phyloP scores from a whole-genome alignment of 2,329 filamentous ascomycete genomes.

The Plenodomus biglobosus region DNA sequence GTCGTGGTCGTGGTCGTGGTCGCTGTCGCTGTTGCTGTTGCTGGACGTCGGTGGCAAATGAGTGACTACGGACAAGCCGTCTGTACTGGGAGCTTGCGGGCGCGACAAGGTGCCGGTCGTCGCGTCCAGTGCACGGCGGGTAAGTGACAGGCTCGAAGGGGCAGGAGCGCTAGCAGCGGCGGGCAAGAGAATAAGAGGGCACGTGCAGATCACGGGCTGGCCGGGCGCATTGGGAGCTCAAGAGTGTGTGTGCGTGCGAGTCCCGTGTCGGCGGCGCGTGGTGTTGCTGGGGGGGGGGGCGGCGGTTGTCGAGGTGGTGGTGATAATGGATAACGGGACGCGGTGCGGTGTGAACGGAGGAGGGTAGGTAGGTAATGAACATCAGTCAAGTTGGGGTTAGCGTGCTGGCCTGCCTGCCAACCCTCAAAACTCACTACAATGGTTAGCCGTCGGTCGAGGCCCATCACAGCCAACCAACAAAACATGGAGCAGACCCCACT shows the following conservation, averaged over 20 bases:
- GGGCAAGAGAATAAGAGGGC: constrained; percentile 29
- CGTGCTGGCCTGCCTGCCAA: constrained; percentile 17
- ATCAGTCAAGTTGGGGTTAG: constrained; percentile 24
- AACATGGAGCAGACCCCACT: not conserved
- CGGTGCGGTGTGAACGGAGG: constrained; percentile 14
- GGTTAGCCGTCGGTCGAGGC: constrained; percentile 5
- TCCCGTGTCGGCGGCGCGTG: not conserved
- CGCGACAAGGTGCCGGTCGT: constrained; percentile 49
- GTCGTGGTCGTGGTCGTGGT: constrained; percentile 9
- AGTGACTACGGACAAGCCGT: constrained; percentile 52
- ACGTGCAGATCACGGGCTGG: constrained; percentile 26
- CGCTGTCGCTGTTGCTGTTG: constrained; percentile 14
- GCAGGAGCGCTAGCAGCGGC: constrained; percentile 31
- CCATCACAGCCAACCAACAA: constrained; percentile 4
- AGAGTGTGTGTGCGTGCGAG: not conserved
- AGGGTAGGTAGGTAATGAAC: too few species aligned
- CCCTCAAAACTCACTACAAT: too few species aligned
- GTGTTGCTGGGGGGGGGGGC: not conserved
- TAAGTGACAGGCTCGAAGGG: constrained; percentile 28
- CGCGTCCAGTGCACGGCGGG: constrained; percentile 19
- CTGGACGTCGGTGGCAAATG: constrained; percentile 39
- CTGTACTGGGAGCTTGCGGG: constrained; percentile 43
- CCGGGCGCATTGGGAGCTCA: constrained; percentile 27
- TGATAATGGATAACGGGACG: too few species aligned
- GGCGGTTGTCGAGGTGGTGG: constrained; percentile 5